Base-by-base conservation (phyloP, 2,329 filamentous ascomycete genomes). In the Phaeosphaeriaceae sp. region DNA sequence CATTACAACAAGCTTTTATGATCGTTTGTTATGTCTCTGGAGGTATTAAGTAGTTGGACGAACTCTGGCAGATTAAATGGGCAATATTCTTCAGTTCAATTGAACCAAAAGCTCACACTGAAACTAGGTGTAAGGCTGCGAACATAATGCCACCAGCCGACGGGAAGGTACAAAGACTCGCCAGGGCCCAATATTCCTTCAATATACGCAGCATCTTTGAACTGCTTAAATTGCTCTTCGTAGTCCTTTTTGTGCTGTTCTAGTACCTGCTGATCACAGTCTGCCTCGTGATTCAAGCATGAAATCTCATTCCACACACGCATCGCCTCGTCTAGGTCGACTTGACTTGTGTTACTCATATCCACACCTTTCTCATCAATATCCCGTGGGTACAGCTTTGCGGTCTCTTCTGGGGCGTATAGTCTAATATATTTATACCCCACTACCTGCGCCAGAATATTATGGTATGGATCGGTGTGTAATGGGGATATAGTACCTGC, bases 71-170 rank as follows among this genome's bases (percentile, higher is more conserved):
- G 23, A 26, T 26, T 26, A 26, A 26, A 26, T 8, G 11, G 11
- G 23, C 11, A 26, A 26, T 26, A 26, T 26, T 26, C 7, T 15
- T 12, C 9, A n/a, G 32, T 13, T 63, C 46, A 71, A 40, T 70
- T 70, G 29, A 68, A 99, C 94, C 94, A 99, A 68, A 97, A 97
- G 68, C 92, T 97, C 11, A 97, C 92, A 60, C 92, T 97, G 66
- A 96, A 92, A 67, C 93, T 96, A 16, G 90, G 84, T 48, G 85
- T 91, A 64, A 97, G 70, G 41, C 91, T 91, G 51, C 89, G 81
- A 3, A 97, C 90, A 73, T 97, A 97, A 77, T 99, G 94, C 94
- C 94, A 99, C 93, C 94, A 99, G 0, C 93, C 94, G 4, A 90
- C 81, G 0, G 94, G 94, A 44, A 99, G 90, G 69, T 96, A 94